A percentile compares a stretch with the other conserved stretches of the same genome.
phyloP scores from a whole-genome alignment of 768 basidiomycete species.

The Russula dissimulans region DNA sequence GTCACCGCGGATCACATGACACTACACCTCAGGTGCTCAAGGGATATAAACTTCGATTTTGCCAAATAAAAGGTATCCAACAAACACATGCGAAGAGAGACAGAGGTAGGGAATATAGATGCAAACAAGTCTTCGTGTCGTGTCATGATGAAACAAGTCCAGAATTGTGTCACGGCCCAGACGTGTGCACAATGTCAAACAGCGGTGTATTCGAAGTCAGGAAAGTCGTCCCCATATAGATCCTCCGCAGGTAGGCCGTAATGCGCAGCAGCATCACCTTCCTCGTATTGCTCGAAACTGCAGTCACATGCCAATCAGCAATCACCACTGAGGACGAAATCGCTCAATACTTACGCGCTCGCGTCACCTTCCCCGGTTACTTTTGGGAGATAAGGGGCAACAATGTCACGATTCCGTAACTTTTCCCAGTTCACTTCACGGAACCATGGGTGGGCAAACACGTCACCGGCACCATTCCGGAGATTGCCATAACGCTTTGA shows the following conservation, averaged over 20 bases:
- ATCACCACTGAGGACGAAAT: not conserved
- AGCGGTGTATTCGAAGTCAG: conserved; percentile 66
- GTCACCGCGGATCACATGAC: not conserved
- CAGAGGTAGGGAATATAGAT: not conserved
- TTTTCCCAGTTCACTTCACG: conserved; percentile 87
- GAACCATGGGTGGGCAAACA: conserved; percentile 92
- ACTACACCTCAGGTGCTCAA: too few species aligned
- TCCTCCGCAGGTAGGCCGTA: conserved; percentile 56
- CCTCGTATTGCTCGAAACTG: conserved; percentile 74
- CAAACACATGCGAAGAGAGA: not conserved
- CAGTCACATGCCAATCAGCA: not conserved
- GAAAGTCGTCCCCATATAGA: conserved; percentile 59
- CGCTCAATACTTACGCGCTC: conserved; percentile 63
- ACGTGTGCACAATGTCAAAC: conserved; percentile 1
- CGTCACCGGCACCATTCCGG: conserved; percentile 79
- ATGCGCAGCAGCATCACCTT: conserved; percentile 50
- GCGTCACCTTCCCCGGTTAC: conserved; percentile 92
- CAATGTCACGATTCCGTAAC: conserved; percentile 75
- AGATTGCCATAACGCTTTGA: conserved; percentile 86
- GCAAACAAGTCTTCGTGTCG: conserved; percentile 14
- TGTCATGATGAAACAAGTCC: conserved; percentile 9
- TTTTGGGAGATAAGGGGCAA: conserved; percentile 90
- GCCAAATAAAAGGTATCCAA: conserved; percentile 7
- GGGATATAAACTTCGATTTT: not conserved
- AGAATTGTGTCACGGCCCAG: not conserved